A percentile compares a stretch with the other conserved stretches of the same genome.
Evolutionary conservation across 2,329 filamentous ascomycete species (phyloP).

Genomic region (Stachybotrys echinatus): DNA sequence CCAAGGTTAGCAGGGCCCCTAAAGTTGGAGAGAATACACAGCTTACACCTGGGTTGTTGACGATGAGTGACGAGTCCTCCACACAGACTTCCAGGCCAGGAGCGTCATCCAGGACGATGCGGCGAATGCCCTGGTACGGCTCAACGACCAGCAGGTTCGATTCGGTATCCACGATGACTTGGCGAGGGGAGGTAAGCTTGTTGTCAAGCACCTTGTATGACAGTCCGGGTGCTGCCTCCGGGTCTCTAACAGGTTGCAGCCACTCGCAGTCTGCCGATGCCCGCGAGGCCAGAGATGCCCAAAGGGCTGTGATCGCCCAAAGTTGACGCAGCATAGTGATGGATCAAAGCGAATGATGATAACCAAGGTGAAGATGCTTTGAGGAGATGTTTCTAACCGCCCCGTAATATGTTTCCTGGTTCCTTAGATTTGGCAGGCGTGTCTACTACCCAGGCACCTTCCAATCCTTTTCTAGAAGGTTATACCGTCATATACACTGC

Average conservation of each 20-base stretch:
- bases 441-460: too few relatives aligned
- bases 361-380: too few relatives aligned
- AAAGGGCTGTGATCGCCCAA: not conserved
- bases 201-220: slow-evolving; percentile 18
- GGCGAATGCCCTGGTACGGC: slow-evolving; percentile 22
- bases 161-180: slow-evolving; percentile 25
- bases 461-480: too few relatives aligned
- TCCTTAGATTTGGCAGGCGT: too few relatives aligned
- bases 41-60: slow-evolving; percentile 18
- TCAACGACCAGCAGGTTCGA: slow-evolving; percentile 32
- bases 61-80: slow-evolving; percentile 17
- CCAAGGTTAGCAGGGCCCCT: not conserved
- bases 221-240: slow-evolving; percentile 17
- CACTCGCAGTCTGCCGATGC: slow-evolving; percentile 6
- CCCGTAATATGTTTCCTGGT: too few relatives aligned
- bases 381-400: too few relatives aligned
- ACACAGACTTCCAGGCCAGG: slow-evolving; percentile 21
- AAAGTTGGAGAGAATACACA: not conserved
- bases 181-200: slow-evolving; percentile 20
- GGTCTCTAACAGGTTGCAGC: slow-evolving; percentile 6
- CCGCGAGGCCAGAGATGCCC: not conserved
- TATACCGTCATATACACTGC: too few relatives aligned
- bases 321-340: not conserved
- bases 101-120: slow-evolving; percentile 25
- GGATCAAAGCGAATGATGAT: too few relatives aligned